phyloP scores from a whole-genome alignment of 495 filamentous ascomycete genomes.

The Opeltia flavorubescens region DNA sequence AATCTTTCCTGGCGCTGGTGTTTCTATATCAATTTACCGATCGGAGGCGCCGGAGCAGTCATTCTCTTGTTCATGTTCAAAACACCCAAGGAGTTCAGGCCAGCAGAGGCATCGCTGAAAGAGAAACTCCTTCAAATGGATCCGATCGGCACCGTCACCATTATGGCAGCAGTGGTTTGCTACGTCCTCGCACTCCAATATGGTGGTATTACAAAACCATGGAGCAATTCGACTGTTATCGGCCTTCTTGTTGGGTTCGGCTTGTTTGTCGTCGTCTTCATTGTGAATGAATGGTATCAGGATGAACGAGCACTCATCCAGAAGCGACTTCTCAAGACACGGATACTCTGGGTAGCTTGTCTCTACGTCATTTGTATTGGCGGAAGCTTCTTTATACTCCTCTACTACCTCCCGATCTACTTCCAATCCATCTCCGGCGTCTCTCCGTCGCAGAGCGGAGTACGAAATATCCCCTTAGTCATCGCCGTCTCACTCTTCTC shows the following conservation, averaged over 20 bases:
- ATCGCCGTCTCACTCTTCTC: conserved; percentile 22
- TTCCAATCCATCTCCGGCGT: conserved; percentile 37
- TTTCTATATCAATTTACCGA: conserved; percentile 19
- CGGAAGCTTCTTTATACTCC: conserved; percentile 28
- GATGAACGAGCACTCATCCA: conserved; percentile 29
- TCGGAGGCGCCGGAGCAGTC: conserved; percentile 34
- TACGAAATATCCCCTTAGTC: conserved; percentile 38
- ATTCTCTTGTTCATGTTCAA: conserved; percentile 33
- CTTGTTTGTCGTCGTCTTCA: conserved; percentile 16
- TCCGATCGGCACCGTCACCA: conserved; percentile 33
- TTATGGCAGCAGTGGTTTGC: conserved; percentile 39
- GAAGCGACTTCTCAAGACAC: conserved; percentile 29
- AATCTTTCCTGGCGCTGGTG: conserved; percentile 66
- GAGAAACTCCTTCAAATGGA: conserved; percentile 34
- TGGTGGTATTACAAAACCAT: conserved; percentile 41
- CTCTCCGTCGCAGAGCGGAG: conserved; percentile 31
- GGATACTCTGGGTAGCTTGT: conserved; percentile 26
- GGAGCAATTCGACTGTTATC: conserved; percentile 31
- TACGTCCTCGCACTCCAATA: conserved; percentile 52
- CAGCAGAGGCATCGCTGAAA: conserved; percentile 14
- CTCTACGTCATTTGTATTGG: conserved; percentile 27
- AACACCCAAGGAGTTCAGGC: conserved; percentile 18
- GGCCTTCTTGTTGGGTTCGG: conserved; percentile 29
- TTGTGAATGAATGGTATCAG: conserved; percentile 18
- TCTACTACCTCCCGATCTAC: conserved; percentile 50